Evolutionary conservation across 1,284 basidiomycete species (phyloP), one percentile per base, ranked within the genome.

Genomic region (Schizopora paradoxa): DNA sequence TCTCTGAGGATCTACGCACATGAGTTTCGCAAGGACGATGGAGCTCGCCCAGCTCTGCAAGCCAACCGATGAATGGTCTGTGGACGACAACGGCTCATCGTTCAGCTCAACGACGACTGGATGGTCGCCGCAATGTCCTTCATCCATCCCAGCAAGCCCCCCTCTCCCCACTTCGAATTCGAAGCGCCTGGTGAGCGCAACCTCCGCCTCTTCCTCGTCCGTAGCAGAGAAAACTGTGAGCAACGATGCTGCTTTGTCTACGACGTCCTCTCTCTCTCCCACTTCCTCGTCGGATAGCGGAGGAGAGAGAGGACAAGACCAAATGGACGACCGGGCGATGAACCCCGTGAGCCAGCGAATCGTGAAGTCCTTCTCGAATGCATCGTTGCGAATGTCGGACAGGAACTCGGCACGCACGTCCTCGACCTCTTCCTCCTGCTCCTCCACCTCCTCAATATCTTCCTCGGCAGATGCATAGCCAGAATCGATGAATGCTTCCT

Each of bases 21-120:
- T 73, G 42, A 77, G 72, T 54, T 86, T 74, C 0, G 82, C 82
- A 18, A 95, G 73, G 16, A 90, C 65, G 56, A 91, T 88, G 3
- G 85, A 79, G 52, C 81, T 82, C 3, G 82, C 89, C 90, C 91
- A 93, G 53, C 87, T 92, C 63, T 94, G 91, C 28, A 93, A 70
- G 2, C 91, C 90, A 36, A 92, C 89, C 10, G 76, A 79, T 7
- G 87, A 85, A 61, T 92, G 86, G 61, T 92, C 89, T 16, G 72
- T 66, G 27, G 63, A 69, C 5, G 75, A 69, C 35, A 91, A 70
- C 1, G 86, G 78, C 2, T 82, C 88, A 57, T 93, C 90, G 60
- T 88, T 87, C 23, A 92, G 68, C 54, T 84, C 75, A 36, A 91
- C 73, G n/a, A n/a, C n/a, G n/a, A n/a, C n/a, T n/a, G n/a, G n/a